Evolutionary conservation across 352 stramenopile genomes (phyloP).

Genomic region (Globisporangium echinulatum): DNA sequence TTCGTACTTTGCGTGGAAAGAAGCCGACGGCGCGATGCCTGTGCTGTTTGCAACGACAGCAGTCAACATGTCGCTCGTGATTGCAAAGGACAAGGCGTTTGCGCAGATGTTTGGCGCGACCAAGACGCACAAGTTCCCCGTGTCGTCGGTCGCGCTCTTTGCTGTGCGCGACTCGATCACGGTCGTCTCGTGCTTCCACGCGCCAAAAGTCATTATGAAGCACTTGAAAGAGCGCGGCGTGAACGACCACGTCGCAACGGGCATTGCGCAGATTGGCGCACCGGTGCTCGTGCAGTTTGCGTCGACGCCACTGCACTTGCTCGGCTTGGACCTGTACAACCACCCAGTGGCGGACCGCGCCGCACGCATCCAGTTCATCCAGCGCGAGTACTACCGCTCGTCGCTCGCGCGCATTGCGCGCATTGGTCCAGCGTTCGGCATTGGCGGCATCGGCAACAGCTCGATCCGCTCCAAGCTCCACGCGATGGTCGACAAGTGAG

Average conservation of each 20-base stretch:
- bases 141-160: constrained; percentile 79
- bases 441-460: constrained; percentile 86
- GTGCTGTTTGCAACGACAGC: no score
- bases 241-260: constrained; percentile 39
- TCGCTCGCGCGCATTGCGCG: constrained; percentile 75
- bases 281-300: constrained; percentile 82
- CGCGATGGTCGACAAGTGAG: constrained; percentile 26
- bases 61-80: constrained; percentile 19
- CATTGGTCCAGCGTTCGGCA: constrained; percentile 85
- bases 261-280: constrained; percentile 73
- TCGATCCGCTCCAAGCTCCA: constrained; percentile 47
- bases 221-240: constrained; percentile 48
- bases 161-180: constrained; percentile 82
- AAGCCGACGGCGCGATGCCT: no score
- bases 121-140: constrained; percentile 59
- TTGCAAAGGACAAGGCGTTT: constrained; percentile 87
- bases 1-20: no score
- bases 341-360: constrained; percentile 26
- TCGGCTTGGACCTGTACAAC: constrained; percentile 90
- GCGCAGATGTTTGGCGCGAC: constrained; percentile 27
- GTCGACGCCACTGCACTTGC: constrained; percentile 86
- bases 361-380: constrained; percentile 56
- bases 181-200: constrained; percentile 83
- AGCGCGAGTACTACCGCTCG: constrained; percentile 80
- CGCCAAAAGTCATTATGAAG: constrained; percentile 61